Percentiles rank a stretch among this genome's conserved stretches.
These are phyloP conservation scores for Podaxis pistillaris DNA, from an alignment of 768 basidiomycete genomes.

Conservation along the genomic window DNA sequence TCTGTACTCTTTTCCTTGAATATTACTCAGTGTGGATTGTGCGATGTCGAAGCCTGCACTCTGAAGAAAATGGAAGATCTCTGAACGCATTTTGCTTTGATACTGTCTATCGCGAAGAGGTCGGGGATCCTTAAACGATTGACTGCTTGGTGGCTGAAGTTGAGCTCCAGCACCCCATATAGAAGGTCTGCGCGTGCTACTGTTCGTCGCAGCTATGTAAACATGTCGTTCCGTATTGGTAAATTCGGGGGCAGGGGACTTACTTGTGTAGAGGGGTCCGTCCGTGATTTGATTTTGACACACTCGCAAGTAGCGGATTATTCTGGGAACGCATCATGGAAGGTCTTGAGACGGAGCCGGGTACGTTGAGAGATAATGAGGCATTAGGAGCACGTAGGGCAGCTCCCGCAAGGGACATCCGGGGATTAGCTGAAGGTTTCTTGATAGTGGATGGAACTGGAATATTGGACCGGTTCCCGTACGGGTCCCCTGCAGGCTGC, in stretches of 20 bases:
- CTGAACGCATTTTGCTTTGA: conserved; percentile 72
- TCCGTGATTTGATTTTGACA: conserved; percentile 62
- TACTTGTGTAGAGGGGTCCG: conserved; percentile 76
- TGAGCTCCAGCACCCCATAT: conserved; percentile 59
- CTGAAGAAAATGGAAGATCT: conserved; percentile 72
- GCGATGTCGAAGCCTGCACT: conserved; percentile 64
- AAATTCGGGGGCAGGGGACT: conserved; percentile 21
- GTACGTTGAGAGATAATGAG: conserved; percentile 35
- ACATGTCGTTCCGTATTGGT: neutral
- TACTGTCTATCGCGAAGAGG: conserved; percentile 76
- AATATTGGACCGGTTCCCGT: conserved; percentile 61
- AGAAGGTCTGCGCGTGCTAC: conserved; percentile 76
- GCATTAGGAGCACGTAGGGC: conserved; percentile 56
- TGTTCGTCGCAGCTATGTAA: conserved; percentile 21
- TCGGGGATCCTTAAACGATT: conserved; percentile 68
- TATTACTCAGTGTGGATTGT: conserved; percentile 66
- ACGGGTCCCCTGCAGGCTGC: conserved; percentile 49
- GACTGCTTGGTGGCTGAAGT: conserved; percentile 49
- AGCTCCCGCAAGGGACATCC: conserved; percentile 76
- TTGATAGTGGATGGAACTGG: conserved; percentile 76
- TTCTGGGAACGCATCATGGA: conserved; percentile 72
- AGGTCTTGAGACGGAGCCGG: conserved; percentile 52
- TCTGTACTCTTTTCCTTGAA: conserved; percentile 86
- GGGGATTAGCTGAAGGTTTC: conserved; percentile 55
- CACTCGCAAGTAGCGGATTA: conserved; percentile 70